phyloP scores from a whole-genome alignment of 148 eudicot species.

The Rhododendron williamsianum region DNA sequence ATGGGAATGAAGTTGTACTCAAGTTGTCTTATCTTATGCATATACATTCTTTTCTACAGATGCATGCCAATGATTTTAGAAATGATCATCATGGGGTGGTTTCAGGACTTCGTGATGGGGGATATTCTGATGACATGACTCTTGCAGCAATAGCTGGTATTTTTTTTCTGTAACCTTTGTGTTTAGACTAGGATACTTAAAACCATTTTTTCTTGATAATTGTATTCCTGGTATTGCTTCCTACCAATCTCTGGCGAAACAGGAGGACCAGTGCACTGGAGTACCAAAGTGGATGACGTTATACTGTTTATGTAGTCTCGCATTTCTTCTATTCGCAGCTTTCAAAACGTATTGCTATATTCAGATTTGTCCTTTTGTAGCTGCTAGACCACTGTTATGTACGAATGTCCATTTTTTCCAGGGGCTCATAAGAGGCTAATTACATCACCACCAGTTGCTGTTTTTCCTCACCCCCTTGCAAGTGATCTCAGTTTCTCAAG shows the following conservation, averaged over 20 bases:
- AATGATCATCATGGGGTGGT: conserved; percentile 72
- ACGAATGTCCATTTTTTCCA: conserved; percentile 24
- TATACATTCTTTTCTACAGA: conserved; percentile 35
- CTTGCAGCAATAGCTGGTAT: conserved; percentile 97
- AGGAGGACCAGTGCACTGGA: neutral
- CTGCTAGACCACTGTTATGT: conserved; percentile 1
- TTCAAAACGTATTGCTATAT: neutral
- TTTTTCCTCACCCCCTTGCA: conserved; percentile 97
- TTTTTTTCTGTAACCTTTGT: neutral
- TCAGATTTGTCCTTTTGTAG: conserved; percentile 7
- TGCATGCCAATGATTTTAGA: conserved; percentile 98
- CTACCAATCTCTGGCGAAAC: neutral
- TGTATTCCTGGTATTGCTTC: neutral
- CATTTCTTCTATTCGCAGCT: neutral
- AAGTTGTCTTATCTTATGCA: neutral
- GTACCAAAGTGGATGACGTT: neutral
- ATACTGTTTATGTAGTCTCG: neutral
- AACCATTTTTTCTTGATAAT: neutral
- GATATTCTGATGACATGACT: conserved; percentile 99
- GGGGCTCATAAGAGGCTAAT: conserved; percentile 86
- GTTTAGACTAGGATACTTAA: neutral
- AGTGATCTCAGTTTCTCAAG: conserved; percentile 87
- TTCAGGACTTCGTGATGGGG: conserved; percentile 87
- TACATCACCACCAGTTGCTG: conserved; percentile 94
- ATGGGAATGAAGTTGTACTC: neutral